A percentile compares a stretch with the other conserved stretches of the same genome.
phyloP scores from a whole-genome alignment of 768 basidiomycete species.

The Pisolithus orientalis region DNA sequence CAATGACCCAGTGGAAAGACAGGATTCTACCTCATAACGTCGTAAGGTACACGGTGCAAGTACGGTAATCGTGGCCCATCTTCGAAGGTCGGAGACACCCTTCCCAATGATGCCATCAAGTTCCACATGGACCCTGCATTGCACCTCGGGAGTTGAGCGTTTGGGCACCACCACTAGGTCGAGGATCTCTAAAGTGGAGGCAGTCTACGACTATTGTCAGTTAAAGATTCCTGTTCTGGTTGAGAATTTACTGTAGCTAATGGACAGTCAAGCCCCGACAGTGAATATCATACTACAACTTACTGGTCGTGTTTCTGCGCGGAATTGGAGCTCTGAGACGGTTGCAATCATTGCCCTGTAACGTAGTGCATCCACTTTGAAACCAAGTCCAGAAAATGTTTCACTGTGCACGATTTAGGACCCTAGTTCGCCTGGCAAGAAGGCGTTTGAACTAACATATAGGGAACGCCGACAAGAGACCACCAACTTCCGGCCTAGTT shows the following conservation, averaged over 20 bases:
- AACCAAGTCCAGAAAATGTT: not conserved
- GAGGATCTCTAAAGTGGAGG: slow-evolving; percentile 7
- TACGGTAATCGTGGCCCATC: slow-evolving; percentile 22
- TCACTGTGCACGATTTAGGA: not conserved
- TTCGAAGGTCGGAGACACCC: slow-evolving; percentile 27
- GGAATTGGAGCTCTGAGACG: too few species aligned
- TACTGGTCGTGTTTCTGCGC: too few species aligned
- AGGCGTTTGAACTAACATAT: not conserved
- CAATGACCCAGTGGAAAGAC: slow-evolving; percentile 26
- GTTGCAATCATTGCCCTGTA: too few species aligned
- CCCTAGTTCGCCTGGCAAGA: not conserved
- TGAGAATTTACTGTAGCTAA: not conserved
- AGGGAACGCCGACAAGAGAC: not conserved
- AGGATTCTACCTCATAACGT: slow-evolving; percentile 28
- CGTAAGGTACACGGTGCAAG: slow-evolving; percentile 24
- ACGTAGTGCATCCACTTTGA: too few species aligned
- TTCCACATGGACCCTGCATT: slow-evolving; percentile 25
- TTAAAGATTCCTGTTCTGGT: not conserved
- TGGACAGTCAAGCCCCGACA: not conserved
- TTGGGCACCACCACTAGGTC: slow-evolving; percentile 27
- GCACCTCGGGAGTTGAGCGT: slow-evolving; percentile 12
- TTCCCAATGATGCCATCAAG: slow-evolving; percentile 19
- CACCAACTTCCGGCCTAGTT: not conserved
- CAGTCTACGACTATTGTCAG: not conserved
- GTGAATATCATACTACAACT: not conserved